Base-by-base conservation (phyloP, 208 protist genomes). In the Chromosphaera perkinsii region DNA sequence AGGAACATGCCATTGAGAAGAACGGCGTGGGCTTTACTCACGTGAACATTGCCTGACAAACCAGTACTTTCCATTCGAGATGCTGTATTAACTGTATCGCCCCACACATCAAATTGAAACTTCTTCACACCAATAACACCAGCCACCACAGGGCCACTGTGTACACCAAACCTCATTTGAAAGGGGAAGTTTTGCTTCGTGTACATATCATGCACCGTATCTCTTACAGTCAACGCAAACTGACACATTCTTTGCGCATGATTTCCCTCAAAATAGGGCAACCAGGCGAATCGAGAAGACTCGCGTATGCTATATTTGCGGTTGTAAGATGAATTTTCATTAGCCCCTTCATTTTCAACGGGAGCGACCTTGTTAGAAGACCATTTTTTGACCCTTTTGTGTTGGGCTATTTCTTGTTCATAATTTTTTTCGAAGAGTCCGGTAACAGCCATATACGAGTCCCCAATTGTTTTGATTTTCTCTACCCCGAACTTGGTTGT, bases 391-490 rank as follows among this genome's bases (percentile, higher is more conserved):
- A n/a, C n/a, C n/a, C n/a, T n/a, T n/a, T n/a, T n/a, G n/a, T n/a
- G n/a, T n/a, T n/a, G n/a, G n/a, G n/a, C n/a, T n/a, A n/a, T n/a
- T n/a, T n/a, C n/a, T n/a, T n/a, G n/a, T n/a, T n/a, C n/a, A n/a
- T n/a, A n/a, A n/a, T n/a, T n/a, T n/a, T n/a, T n/a, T n/a, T n/a
- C n/a, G n/a, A 17, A 17, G 17, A 17, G 68, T 14, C 9, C 76
- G 68, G 17, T 26, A 12, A 2, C 57, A 3, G 57, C 66, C 73
- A 83, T 77, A 22, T 77, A 83, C 0, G 56, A 32, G 1, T 66
- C 73, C 36, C 75, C 75, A 12, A 82, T 68, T 9, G 69, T 81
- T 45, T 81, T 81, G 59, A 82, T 81, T 43, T 81, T 81, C 26
- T 82, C 77, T 0, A 81, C 3, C 12, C 42, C 61, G 65, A 56